Base-by-base conservation (phyloP, 345 rosid genomes). In the Salix caprea region DNA sequence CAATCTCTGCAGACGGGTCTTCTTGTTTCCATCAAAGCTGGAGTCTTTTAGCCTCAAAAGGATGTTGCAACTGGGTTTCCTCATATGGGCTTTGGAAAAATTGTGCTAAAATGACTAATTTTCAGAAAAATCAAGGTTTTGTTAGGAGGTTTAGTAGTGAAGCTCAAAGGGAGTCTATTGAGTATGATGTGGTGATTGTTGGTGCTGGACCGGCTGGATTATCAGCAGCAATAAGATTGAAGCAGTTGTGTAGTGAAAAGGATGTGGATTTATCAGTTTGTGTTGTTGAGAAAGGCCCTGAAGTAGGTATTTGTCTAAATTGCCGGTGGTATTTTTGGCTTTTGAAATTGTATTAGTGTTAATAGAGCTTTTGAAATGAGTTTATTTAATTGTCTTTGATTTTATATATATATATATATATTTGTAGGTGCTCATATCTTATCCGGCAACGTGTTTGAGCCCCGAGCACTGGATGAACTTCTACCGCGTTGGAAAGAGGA, bases 181-280 rank as follows among this genome's bases (percentile, higher is more conserved):
- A 93, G 83, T 95, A 95, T 75, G 97, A 95, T 85, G 97, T 93
- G 73, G 89, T 95, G 66, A 86, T 95, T 65, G 92, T 95, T 40
- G 99, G 97, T 70, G 99, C 97, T 76, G 99, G 99, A 72, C 99
- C 99, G 23, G 99, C 99, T n/a, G 99, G 99, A 23, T 77, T 95
- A 76, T 90, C 99, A 1, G 94, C 99, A 42, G 97, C 92, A 9
- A 90, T 95, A 82, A 86, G 96, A 78, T 86, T 95, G 83, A 94
- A 93, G 81, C 99, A 93, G 19, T 67, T 95, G 68, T 95, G 91
- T 78, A 84, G 64, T 32, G 94, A 91, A 80, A 90, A 87, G 83
- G 88, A 90, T 72, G 74, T 68, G 75, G 96, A 90, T 88, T 82
- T 95, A n/a, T 93, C 99, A 0, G 96, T 95, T 19, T 95, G 97